Evolutionary conservation across 345 rosid genomes (phyloP), one percentile per base, ranked within the genome.

Genomic region (Sapria himalayana): DNA sequence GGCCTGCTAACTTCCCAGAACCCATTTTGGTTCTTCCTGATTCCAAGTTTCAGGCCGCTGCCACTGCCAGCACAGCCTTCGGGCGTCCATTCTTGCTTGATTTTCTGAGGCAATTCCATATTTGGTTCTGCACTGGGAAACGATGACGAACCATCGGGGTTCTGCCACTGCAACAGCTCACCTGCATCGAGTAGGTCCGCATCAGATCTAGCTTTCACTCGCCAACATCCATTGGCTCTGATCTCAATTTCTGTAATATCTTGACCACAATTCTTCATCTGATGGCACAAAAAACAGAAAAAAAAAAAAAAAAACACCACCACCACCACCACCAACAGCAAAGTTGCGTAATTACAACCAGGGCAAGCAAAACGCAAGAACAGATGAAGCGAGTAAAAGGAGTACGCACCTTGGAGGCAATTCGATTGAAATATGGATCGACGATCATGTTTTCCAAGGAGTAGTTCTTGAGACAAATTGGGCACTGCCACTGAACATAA

Each of bases 151-250:
- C 98, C 71, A 46, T 89, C 72, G 7, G 93, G 79, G 36, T 51
- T 50, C 56, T 89, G 95, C 98, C 98, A 82, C 41, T 58, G 72
- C 6, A 59, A 66, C 53, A 82, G 91, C 58, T 74, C 91, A 39
- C 81, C 95, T 44, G 77, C 57, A 20, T 82, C 92, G 54, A 75
- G 63, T 27, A 66, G 81, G 29, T 89, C 98, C 48, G 56, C 61
- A 47, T 79, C 93, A 36, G 58, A 66, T 65, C 70, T 89, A 19
- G 71, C 58, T 61, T 77, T 89, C 18, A 65, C 95, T 45, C 86
- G 98, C 98, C 98, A 89, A 46, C 81, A 82, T 52, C 94, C 97
- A 66, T 81, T 79, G 56, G 89, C 92, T 64, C 78, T 81, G 58
- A 81, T 65, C 69, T 81, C 92, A 50, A 81, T 65, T 50, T 81